Percentiles rank a stretch among this genome's conserved stretches.
Conservation (phyloP, 2,329 filamentous ascomycete genomes). For the Aspergillus fructus region DNA sequence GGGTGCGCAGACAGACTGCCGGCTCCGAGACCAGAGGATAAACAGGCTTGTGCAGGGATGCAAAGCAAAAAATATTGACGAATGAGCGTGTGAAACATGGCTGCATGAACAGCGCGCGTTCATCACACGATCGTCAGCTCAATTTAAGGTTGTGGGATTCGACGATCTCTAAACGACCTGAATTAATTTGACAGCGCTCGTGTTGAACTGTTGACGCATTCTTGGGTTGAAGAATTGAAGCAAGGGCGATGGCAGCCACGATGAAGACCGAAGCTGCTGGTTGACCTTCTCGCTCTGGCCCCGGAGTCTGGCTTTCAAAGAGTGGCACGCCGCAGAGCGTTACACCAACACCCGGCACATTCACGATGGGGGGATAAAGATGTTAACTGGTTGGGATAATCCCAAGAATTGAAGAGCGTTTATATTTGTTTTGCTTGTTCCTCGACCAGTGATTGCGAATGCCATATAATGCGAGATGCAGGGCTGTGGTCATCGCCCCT, state of each 20-base stretch:
- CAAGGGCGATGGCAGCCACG: background rate
- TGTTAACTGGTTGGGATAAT: too few species aligned
- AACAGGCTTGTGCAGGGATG: background rate
- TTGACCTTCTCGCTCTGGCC: too few species aligned
- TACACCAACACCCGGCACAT: background rate
- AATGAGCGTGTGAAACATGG: background rate
- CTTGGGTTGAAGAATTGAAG: background rate
- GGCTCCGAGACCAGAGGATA: too few species aligned
- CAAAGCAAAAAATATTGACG: background rate
- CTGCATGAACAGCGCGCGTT: background rate
- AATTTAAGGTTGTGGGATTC: too few species aligned
- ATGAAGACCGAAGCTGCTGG: background rate
- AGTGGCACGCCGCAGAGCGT: background rate
- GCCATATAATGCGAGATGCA: background rate
- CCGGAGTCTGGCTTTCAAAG: background rate
- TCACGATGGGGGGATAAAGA: too few species aligned
- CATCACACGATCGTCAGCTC: constrained; percentile 1
- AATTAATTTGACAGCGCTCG: background rate
- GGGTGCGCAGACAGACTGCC: too few species aligned
- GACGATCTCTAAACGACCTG: background rate
- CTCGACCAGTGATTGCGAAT: background rate
- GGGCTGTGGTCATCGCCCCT: background rate
- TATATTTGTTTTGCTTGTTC: background rate
- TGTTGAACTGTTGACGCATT: background rate
- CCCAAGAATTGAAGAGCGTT: background rate